phyloP scores from a whole-genome alignment of 2,329 filamentous ascomycete genomes.

The Fusarium buharicum region DNA sequence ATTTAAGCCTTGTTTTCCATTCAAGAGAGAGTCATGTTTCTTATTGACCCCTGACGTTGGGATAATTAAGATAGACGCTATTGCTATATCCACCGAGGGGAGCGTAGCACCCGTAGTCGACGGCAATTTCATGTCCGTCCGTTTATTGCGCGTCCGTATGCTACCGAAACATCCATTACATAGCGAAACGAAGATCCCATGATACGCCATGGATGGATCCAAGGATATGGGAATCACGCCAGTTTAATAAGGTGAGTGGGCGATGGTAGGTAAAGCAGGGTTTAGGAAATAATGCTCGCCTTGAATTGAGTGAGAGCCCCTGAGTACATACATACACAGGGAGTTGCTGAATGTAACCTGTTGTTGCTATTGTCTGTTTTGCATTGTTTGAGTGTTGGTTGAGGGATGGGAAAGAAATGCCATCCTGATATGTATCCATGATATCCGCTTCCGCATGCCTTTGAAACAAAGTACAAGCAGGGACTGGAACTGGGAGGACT shows the following conservation, averaged over 20 bases:
- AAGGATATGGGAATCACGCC: conserved; percentile 1
- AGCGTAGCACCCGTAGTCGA: conserved; percentile 21
- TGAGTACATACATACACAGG: conserved; percentile 1
- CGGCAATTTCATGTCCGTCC: conserved; percentile 28
- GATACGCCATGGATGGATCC: conserved; percentile 5
- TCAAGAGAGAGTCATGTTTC: no score
- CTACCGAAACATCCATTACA: conserved; percentile 12
- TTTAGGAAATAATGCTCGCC: conserved; percentile 10
- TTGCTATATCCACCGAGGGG: conserved; percentile 15
- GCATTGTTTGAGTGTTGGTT: background rate
- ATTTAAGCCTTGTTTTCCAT: no score
- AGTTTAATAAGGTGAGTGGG: conserved; percentile 3
- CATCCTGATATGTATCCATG: conserved; percentile 13
- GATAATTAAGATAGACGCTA: conserved; percentile 11
- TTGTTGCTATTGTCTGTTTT: conserved; percentile 19
- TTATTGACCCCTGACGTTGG: background rate
- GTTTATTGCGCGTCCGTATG: conserved; percentile 14
- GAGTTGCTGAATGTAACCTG: background rate
- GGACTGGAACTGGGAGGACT: conserved; percentile 15
- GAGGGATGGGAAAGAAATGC: conserved; percentile 10
- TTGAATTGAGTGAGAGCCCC: conserved; percentile 10
- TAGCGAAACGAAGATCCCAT: conserved; percentile 20
- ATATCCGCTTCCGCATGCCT: conserved; percentile 31
- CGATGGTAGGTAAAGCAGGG: background rate
- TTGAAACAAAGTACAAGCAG: conserved; percentile 43